A percentile compares a stretch with the other conserved stretches of the same genome.
phyloP scores from a whole-genome alignment of 257 asterid species.

The Anisodus tanguticus region DNA sequence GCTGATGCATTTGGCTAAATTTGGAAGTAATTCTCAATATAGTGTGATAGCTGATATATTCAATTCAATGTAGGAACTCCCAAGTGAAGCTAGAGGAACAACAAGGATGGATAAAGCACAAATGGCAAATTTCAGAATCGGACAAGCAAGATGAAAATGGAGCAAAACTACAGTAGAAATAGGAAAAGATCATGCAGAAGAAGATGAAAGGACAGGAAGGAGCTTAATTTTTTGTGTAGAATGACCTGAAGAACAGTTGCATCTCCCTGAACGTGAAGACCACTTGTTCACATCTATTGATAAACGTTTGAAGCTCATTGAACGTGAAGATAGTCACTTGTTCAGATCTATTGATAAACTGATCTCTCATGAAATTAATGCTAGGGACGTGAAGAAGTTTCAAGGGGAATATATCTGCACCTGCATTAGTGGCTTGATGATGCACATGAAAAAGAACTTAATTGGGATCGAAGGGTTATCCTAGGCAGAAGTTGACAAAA shows the following conservation, averaged over 20 bases:
- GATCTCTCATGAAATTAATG: constrained; percentile 91
- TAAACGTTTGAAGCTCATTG: constrained; percentile 48
- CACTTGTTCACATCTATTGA: constrained; percentile 97
- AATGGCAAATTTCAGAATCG: too few species aligned
- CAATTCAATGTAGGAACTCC: not conserved
- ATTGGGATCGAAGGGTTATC: constrained; percentile 97
- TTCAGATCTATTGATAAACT: constrained; percentile 48
- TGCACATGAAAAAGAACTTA: constrained; percentile 96
- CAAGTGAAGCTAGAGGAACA: not conserved
- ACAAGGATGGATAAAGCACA: too few species aligned
- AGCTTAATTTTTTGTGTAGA: too few species aligned
- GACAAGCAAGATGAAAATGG: too few species aligned
- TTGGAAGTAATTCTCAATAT: not conserved
- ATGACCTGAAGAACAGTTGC: constrained; percentile 88
- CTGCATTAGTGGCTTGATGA: constrained; percentile 88
- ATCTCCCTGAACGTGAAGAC: constrained; percentile 86
- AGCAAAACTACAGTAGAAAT: too few species aligned
- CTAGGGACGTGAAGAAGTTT: constrained; percentile 98
- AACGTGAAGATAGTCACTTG: not conserved
- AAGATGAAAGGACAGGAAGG: too few species aligned
- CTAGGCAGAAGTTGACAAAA: constrained; percentile 97
- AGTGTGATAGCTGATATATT: not conserved
- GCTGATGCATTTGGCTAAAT: not conserved
- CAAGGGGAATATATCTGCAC: constrained; percentile 97
- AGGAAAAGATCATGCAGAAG: too few species aligned